These are phyloP conservation scores for Arthroderma sp. DNA, from an alignment of 2,329 filamentous ascomycete genomes.

Conservation along the genomic window DNA sequence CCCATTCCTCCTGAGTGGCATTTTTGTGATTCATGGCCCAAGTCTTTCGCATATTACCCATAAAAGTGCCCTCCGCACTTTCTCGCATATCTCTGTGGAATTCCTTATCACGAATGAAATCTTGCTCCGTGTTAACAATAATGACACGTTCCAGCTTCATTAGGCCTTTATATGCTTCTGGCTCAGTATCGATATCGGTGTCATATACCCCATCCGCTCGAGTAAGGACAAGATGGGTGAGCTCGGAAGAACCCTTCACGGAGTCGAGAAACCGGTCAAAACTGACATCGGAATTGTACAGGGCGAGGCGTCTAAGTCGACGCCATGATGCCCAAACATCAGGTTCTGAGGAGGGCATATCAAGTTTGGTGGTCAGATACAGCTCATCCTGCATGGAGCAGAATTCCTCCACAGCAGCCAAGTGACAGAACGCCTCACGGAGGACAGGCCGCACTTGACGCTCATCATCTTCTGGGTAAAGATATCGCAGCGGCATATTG, in stretches of 20 bases:
- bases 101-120: neutral
- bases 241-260: neutral
- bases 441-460: constrained; percentile 28
- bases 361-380: constrained; percentile 20
- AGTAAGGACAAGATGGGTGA: constrained; percentile 1
- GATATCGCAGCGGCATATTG: constrained; percentile 35
- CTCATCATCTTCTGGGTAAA: constrained; percentile 30
- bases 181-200: neutral
- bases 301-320: constrained; percentile 28
- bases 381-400: constrained; percentile 37
- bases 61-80: neutral
- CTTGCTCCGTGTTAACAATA: neutral
- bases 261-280: neutral
- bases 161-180: neutral
- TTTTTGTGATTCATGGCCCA: neutral
- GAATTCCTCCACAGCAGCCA: constrained; percentile 36
- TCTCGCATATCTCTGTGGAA: neutral
- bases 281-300: constrained; percentile 30
- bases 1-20: neutral
- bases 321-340: constrained; percentile 35
- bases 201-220: neutral
- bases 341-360: constrained; percentile 15
- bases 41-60: neutral
- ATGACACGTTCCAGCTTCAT: neutral
- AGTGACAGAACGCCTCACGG: constrained; percentile 32